These are phyloP conservation scores for Hydnomerulius pinastri DNA, from an alignment of 768 basidiomycete genomes.

Conservation along the genomic window DNA sequence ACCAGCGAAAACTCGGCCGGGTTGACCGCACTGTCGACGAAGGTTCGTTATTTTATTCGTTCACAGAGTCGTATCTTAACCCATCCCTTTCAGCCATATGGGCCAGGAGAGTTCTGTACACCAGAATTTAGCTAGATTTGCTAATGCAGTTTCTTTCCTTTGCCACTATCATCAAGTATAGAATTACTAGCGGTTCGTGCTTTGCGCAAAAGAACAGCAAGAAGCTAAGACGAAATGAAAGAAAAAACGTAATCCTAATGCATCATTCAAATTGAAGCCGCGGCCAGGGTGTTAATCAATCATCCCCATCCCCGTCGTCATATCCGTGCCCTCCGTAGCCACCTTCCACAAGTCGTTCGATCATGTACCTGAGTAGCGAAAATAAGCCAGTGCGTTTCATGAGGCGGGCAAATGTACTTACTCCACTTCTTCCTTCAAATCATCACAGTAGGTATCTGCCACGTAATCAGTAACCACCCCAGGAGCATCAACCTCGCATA, in stretches of 20 bases:
- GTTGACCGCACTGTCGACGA: conserved; percentile 73
- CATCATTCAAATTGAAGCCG: background rate
- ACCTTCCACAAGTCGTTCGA: conserved; percentile 69
- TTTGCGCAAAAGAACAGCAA: background rate
- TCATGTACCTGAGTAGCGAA: conserved; percentile 54
- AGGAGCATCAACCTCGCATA: background rate
- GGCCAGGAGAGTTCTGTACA: conserved; percentile 86
- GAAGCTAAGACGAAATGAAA: background rate
- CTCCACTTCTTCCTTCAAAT: conserved; percentile 85
- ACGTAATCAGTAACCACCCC: conserved; percentile 1
- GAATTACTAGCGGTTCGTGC: too few relatives aligned
- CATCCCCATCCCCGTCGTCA: conserved; percentile 83
- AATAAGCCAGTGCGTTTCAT: conserved; percentile 7
- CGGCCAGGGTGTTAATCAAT: conserved; percentile 50
- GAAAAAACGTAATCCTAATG: background rate
- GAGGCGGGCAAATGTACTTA: conserved; percentile 39
- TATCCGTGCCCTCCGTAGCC: conserved; percentile 72
- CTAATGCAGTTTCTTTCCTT: background rate
- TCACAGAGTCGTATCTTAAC: conserved; percentile 4
- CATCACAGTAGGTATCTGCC: conserved; percentile 80
- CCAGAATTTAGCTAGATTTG: conserved; percentile 76
- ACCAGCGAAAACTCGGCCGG: conserved; percentile 95
- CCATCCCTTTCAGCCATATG: conserved; percentile 68
- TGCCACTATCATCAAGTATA: background rate
- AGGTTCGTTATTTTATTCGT: conserved; percentile 47